Evolutionary conservation across 208 protist species (phyloP), one percentile per base, ranked within the genome.

Genomic region (Trypanosoma boissoni): DNA sequence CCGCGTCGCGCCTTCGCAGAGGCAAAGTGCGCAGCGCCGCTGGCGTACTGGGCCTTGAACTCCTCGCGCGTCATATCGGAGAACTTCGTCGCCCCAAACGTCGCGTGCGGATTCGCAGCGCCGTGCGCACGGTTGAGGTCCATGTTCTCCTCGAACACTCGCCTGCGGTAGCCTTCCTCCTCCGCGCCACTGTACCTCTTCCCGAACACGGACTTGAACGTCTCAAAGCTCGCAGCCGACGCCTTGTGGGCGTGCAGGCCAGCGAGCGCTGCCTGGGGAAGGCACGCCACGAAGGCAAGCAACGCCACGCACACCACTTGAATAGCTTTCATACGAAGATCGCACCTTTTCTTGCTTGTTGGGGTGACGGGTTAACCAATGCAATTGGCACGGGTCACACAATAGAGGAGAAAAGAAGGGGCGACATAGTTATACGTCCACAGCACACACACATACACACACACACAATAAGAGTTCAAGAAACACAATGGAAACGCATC

Each of bases 41-140:
- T 67, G 10, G 68, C 46, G 68, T 83, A 83, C 51, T 69, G 58
- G 23, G 12, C 32, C 24, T 41, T 46, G 60, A 88, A 88, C 57
- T 81, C 81, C 39, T 77, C 29, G 14, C 34, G 67, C 27, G 80
- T 72, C 44, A 88, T 34, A 62, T 84, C 80, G 2, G 74, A 53
- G 39, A 84, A 88, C 48, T 52, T 54, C 39, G 64, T 78, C 34
- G 71, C 42, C 14, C 63, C 67, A 58, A 85, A 85, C 29, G 27
- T 53, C 23, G 74, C 80, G 29, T 73, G 42, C 16, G 76, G 66
- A 64, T 84, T 81, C 16, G 37, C 34, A 26, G 66, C 64, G 34
- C 44, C 54, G 24, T 83, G 71, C 18, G 55, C 39, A 26, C 54
- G 29, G 8, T 62, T 50, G 4, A 52, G 71, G 41, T 54, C 57